A percentile compares a stretch with the other conserved stretches of the same genome.
Conservation (phyloP, 1,284 basidiomycete genomes). For the Trichosporon sp. region DNA sequence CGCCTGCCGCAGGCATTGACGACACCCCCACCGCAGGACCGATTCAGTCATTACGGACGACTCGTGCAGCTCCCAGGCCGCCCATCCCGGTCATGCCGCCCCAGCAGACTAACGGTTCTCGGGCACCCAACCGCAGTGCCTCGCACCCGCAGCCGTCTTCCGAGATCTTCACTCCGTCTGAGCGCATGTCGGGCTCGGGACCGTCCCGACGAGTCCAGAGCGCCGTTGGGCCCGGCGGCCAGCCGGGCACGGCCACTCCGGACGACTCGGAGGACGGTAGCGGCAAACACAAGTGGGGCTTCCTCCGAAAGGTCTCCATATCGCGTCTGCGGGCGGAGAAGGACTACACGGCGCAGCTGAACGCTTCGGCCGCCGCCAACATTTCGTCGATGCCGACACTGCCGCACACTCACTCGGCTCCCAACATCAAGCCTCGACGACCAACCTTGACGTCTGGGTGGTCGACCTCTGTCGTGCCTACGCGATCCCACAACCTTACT, state of each 20-base stretch:
- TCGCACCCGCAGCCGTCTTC: conserved; percentile 11
- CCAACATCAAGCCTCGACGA: conserved; percentile 29
- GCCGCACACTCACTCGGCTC: conserved; percentile 45
- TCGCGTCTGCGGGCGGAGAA: conserved; percentile 56
- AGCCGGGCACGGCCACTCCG: background rate
- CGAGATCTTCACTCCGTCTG: conserved; percentile 15
- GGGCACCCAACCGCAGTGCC: conserved; percentile 11
- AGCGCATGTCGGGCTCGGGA: conserved; percentile 17
- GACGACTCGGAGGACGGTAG: conserved; percentile 27
- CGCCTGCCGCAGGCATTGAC: conserved; percentile 6
- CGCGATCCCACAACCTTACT: conserved; percentile 18
- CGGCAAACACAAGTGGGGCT: conserved; percentile 69
- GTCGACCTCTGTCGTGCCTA: conserved; percentile 28
- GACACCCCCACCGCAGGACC: conserved; percentile 18
- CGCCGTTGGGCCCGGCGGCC: conserved; percentile 19
- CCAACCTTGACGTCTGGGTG: conserved; percentile 25
- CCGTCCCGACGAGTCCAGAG: conserved; percentile 28
- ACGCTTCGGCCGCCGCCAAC: conserved; percentile 45
- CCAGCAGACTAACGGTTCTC: conserved; percentile 9
- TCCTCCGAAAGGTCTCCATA: conserved; percentile 96
- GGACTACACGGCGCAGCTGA: conserved; percentile 33
- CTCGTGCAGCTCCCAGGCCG: conserved; percentile 19
- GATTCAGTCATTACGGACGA: conserved; percentile 23
- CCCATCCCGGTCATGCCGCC: background rate
- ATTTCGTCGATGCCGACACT: conserved; percentile 42